A percentile compares a stretch with the other conserved stretches of the same genome.
Conservation (phyloP, 2,329 filamentous ascomycete species). For the Coleophoma cylindrospora region DNA sequence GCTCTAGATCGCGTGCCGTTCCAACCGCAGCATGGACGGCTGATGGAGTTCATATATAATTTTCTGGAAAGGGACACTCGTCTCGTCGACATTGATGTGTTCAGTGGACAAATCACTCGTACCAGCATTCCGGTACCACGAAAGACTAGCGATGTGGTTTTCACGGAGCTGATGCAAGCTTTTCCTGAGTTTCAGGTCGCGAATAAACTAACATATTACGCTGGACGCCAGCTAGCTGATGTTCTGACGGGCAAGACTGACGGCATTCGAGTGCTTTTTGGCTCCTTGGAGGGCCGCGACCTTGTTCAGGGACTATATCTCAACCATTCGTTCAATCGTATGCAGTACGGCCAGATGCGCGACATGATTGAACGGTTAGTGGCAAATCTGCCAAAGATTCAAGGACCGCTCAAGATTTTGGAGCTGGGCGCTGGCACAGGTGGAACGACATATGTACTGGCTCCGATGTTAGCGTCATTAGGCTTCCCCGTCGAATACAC, state of each 20-base stretch:
- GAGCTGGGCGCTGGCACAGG: conserved; percentile 40
- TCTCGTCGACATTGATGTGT: conserved; percentile 4
- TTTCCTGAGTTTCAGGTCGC: conserved; percentile 26
- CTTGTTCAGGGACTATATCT: conserved; percentile 16
- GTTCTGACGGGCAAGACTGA: conserved; percentile 15
- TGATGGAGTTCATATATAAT: conserved; percentile 19
- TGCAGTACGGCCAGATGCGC: conserved; percentile 4
- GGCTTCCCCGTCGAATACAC: conserved; percentile 31
- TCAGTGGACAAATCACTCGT: conserved; percentile 1
- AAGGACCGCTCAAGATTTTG: conserved; percentile 29
- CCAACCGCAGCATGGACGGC: conserved; percentile 19
- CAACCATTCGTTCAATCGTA: conserved; percentile 11
- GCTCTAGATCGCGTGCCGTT: conserved; percentile 10
- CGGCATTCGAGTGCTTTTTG: conserved; percentile 18
- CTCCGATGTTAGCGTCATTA: conserved; percentile 17
- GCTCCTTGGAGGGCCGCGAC: conserved; percentile 7
- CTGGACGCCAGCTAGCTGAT: conserved; percentile 13
- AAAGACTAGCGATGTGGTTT: conserved; percentile 11
- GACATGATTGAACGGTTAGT: conserved; percentile 6
- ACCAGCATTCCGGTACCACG: neutral
- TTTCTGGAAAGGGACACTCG: conserved; percentile 18
- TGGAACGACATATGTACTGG: conserved; percentile 31
- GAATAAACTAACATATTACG: conserved; percentile 10
- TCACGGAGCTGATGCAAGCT: conserved; percentile 17
- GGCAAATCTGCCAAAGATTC: neutral